These are phyloP conservation scores for Isatis tinctoria DNA, from an alignment of 345 rosid species.

Conservation along the genomic window DNA sequence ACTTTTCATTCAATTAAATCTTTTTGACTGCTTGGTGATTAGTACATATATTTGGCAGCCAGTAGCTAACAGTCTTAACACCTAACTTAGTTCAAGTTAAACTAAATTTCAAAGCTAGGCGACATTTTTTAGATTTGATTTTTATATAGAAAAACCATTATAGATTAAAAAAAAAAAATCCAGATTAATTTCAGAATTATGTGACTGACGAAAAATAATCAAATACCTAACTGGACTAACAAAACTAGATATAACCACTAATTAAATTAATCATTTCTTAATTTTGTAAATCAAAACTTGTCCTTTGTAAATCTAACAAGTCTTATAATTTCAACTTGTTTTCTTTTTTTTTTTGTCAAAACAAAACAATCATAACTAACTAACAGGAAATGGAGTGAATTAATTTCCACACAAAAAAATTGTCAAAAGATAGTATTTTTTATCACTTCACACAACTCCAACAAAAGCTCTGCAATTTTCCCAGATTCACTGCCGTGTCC, in stretches of 20 bases:
- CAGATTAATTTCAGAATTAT: neutral
- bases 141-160: neutral
- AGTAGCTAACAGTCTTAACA: neutral
- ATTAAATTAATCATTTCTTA: neutral
- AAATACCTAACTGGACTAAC: neutral
- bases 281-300: neutral
- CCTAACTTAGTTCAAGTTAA: neutral
- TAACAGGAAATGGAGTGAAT: neutral
- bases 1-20: neutral
- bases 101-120: neutral
- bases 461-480: constrained; percentile 9
- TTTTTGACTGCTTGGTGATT: neutral
- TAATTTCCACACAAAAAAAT: neutral
- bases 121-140: neutral
- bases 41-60: neutral
- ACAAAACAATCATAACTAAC: neutral
- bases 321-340: too few species aligned
- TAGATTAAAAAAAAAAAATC: neutral
- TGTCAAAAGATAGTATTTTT: neutral
- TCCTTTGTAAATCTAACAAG: neutral
- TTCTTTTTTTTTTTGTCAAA: neutral
- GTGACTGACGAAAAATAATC: neutral
- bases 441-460: neutral
- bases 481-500: constrained; percentile 15
- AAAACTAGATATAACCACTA: neutral